These are phyloP conservation scores for Phytopythium cucurbitacearum DNA, from an alignment of 352 stramenopile genomes.

Conservation along the genomic window DNA sequence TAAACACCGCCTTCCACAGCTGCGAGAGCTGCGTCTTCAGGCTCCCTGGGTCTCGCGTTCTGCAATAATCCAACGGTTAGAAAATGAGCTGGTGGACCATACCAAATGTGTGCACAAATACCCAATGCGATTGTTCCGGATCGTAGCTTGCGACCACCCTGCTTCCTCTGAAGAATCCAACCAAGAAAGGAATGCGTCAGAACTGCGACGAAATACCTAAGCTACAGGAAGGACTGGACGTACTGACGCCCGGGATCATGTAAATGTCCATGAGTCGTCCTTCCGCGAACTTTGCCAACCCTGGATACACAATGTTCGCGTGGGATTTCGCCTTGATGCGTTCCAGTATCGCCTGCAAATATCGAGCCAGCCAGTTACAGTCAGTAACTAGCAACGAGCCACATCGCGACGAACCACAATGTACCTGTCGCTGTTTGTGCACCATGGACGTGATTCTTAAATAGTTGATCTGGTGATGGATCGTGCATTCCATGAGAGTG, in stretches of 20 bases:
- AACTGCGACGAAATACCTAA: background rate
- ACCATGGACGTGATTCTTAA: constrained; percentile 95
- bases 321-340: constrained; percentile 78
- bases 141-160: constrained; percentile 78
- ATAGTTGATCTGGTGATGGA: constrained; percentile 98
- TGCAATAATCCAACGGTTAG: constrained; percentile 6
- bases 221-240: constrained; percentile 14
- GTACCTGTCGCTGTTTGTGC: constrained; percentile 90
- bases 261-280: constrained; percentile 84
- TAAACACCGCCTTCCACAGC: constrained; percentile 89
- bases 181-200: constrained; percentile 1
- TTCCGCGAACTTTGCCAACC: constrained; percentile 70
- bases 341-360: constrained; percentile 68
- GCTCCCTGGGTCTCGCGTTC: constrained; percentile 75
- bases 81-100: background rate
- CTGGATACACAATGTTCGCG: constrained; percentile 68
- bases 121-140: constrained; percentile 84
- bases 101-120: constrained; percentile 12
- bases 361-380: background rate
- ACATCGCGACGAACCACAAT: background rate
- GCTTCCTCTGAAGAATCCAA: constrained; percentile 57
- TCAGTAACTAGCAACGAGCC: background rate
- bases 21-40: constrained; percentile 81
- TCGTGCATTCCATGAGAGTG: constrained; percentile 99
- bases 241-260: constrained; percentile 84